A percentile compares a stretch with the other conserved stretches of the same genome.
Conservation (phyloP, 2,329 filamentous ascomycete genomes). For the Neofusicoccum parvum region DNA sequence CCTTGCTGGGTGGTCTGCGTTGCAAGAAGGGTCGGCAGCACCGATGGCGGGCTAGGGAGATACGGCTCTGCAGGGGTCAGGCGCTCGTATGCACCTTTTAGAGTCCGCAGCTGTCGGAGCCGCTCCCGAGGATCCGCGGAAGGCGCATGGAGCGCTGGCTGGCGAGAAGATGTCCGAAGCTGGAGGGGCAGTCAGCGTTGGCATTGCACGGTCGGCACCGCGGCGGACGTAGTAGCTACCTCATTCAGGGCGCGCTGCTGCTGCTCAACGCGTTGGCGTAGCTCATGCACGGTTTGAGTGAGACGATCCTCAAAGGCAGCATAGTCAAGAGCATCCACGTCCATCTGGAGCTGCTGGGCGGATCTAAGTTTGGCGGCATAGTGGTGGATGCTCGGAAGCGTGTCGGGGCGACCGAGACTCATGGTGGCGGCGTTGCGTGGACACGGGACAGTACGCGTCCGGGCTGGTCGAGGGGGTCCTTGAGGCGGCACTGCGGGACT, state of each 20-base stretch:
- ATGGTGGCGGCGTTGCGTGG: background rate
- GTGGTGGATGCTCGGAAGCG: slow-evolving; percentile 31
- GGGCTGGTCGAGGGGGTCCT: background rate
- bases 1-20: slow-evolving; percentile 67
- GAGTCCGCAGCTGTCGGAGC: slow-evolving; percentile 50
- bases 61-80: slow-evolving; percentile 64
- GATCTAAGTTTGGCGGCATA: slow-evolving; percentile 30
- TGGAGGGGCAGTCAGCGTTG: slow-evolving; percentile 36
- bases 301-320: slow-evolving; percentile 55
- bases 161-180: slow-evolving; percentile 41
- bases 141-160: slow-evolving; percentile 30
- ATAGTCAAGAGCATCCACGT: slow-evolving; percentile 37
- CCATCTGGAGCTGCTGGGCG: slow-evolving; percentile 37
- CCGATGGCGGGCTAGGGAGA: slow-evolving; percentile 65
- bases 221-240: slow-evolving; percentile 33
- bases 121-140: slow-evolving; percentile 38
- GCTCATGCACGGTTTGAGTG: slow-evolving; percentile 67
- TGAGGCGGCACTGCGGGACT: no score
- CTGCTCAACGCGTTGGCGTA: slow-evolving; percentile 57
- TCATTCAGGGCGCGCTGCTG: slow-evolving; percentile 51
- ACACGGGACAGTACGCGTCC: background rate
- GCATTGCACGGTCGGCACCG: background rate
- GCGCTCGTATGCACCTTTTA: slow-evolving; percentile 68
- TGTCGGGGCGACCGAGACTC: background rate
- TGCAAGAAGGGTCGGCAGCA: slow-evolving; percentile 71